These are phyloP conservation scores for Litchi chinensis DNA, from an alignment of 345 rosid species.

Conservation along the genomic window DNA sequence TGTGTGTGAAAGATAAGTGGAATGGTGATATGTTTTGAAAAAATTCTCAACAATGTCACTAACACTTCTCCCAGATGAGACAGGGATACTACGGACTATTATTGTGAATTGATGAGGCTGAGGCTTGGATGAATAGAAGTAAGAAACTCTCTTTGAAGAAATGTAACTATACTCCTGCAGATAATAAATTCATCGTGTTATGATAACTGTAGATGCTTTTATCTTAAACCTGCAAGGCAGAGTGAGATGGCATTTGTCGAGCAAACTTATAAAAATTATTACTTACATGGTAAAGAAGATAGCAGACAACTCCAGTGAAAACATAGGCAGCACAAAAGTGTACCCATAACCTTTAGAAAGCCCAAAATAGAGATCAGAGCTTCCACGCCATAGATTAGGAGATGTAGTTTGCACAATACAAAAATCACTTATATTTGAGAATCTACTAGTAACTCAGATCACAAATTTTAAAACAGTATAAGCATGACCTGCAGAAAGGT, in stretches of 20 bases:
- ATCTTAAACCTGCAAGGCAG: slow-evolving; percentile 11
- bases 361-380: slow-evolving; percentile 35
- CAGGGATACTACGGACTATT: slow-evolving; percentile 73
- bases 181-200: slow-evolving; percentile 12
- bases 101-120: slow-evolving; percentile 76
- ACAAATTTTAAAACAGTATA: background rate
- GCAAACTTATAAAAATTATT: slow-evolving; percentile 2
- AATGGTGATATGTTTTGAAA: slow-evolving; percentile 80
- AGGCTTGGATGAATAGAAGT: slow-evolving; percentile 73
- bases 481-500: background rate
- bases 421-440: background rate
- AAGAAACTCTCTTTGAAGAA: slow-evolving; percentile 59
- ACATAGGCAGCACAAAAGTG: slow-evolving; percentile 89
- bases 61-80: slow-evolving; percentile 47
- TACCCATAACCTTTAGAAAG: slow-evolving; percentile 81
- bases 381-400: slow-evolving; percentile 14
- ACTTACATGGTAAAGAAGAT: slow-evolving; percentile 81
- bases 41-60: slow-evolving; percentile 73
- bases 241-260: slow-evolving; percentile 11
- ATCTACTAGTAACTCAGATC: background rate
- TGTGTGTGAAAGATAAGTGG: slow-evolving; percentile 72
- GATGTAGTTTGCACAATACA: background rate
- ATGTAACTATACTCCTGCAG: slow-evolving; percentile 74
- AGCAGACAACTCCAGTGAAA: slow-evolving; percentile 88
- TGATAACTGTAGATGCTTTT: slow-evolving; percentile 15